These are phyloP conservation scores for Exutisphaerella laricina DNA, from an alignment of 2,329 filamentous ascomycete genomes.

Conservation along the genomic window DNA sequence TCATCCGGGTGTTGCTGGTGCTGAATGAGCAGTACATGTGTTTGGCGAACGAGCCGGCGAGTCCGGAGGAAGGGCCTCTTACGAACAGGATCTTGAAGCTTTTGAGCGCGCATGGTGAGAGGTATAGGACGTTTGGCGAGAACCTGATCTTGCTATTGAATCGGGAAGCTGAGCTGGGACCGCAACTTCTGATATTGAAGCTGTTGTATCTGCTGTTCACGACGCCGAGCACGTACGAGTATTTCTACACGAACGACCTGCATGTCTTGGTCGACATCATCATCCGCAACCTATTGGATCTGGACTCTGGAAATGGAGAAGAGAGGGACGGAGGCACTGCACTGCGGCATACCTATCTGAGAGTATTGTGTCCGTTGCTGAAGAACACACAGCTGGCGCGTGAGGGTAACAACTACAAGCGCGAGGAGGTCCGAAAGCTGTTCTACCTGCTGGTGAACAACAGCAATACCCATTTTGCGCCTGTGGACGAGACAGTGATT, in stretches of 20 bases:
- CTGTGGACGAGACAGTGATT: conserved; percentile 72
- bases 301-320: conserved; percentile 56
- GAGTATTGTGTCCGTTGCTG: conserved; percentile 84
- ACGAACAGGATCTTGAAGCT: conserved; percentile 95
- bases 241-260: conserved; percentile 97
- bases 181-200: conserved; percentile 95
- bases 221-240: conserved; percentile 85
- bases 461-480: conserved; percentile 62
- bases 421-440: conserved; percentile 72
- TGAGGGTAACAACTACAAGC: conserved; percentile 79
- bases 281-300: conserved; percentile 90
- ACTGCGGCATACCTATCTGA: conserved; percentile 87
- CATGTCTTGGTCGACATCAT: conserved; percentile 93
- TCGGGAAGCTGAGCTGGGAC: conserved; percentile 83
- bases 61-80: conserved; percentile 46
- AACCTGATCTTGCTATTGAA: conserved; percentile 95
- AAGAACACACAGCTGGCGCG: conserved; percentile 85
- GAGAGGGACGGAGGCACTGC: conserved; percentile 36
- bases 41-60: conserved; percentile 56
- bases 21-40: conserved; percentile 96
- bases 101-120: conserved; percentile 70
- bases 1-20: conserved; percentile 91
- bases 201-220: conserved; percentile 93
- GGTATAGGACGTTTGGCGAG: conserved; percentile 92
- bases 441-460: conserved; percentile 58